Conservation (phyloP, 441 rosid species). For the Capsella rubella region DNA sequence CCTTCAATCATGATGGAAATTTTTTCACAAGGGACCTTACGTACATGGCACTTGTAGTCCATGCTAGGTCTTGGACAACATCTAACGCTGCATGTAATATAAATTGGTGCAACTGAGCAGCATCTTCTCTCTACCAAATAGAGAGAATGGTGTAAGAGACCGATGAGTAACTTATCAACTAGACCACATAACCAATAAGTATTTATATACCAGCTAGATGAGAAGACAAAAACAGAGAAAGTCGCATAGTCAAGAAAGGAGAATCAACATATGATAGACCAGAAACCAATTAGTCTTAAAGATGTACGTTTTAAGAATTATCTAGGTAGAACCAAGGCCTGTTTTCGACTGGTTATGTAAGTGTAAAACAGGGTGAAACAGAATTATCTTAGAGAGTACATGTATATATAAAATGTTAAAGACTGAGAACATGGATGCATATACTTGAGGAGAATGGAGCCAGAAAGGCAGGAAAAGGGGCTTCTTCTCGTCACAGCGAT, state of each 20-base stretch:
- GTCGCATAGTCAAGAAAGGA: background rate
- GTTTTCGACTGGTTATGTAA: background rate
- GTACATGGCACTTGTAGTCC: conserved; percentile 98
- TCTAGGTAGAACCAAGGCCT: background rate
- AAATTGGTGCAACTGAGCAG: conserved; percentile 93
- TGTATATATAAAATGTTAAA: background rate
- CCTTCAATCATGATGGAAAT: background rate
- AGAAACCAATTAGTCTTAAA: background rate
- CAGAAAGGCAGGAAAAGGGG: conserved; percentile 2
- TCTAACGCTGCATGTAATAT: conserved; percentile 93
- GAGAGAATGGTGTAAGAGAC: conserved; percentile 23
- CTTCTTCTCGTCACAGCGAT: background rate
- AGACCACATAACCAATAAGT: conserved; percentile 6
- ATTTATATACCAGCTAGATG: conserved; percentile 13
- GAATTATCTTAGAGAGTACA: background rate
- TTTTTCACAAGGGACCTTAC: conserved; percentile 22
- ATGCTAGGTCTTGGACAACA: conserved; percentile 94
- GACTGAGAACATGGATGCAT: background rate
- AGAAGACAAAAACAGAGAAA: background rate
- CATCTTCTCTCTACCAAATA: conserved; percentile 88
- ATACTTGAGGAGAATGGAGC: background rate
- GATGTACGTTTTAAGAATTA: background rate
- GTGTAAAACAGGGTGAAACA: background rate
- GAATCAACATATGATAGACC: conserved; percentile 2
- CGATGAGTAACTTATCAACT: background rate